Conservation (phyloP, 2,329 filamentous ascomycete species). For the Beauveria scarabaeidicola region DNA sequence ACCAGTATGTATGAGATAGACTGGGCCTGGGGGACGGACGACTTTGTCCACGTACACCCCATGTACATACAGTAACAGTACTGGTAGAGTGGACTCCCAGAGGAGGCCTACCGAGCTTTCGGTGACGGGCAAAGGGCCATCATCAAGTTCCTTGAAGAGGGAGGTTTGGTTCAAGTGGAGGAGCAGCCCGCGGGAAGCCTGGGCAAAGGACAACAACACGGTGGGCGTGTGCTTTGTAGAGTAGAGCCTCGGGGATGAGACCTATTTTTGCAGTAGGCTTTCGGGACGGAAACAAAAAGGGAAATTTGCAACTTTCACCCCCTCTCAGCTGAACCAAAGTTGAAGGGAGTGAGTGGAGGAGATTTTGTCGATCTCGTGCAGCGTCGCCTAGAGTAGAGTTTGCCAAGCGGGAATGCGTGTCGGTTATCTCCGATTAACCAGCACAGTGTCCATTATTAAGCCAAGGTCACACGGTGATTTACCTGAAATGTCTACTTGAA, state of each 20-base stretch:
- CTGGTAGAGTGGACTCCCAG: background rate
- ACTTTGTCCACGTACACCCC: background rate
- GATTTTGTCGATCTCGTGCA: background rate
- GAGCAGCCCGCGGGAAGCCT: background rate
- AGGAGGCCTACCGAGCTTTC: background rate
- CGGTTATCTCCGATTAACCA: constrained; percentile 9
- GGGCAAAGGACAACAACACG: background rate
- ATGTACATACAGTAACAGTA: no score
- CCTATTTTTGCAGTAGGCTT: background rate
- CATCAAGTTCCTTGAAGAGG: background rate
- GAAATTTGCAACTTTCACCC: background rate
- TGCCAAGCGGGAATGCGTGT: constrained; percentile 1
- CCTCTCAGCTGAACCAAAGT: background rate
- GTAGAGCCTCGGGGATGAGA: background rate
- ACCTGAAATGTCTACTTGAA: background rate
- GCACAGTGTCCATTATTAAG: background rate
- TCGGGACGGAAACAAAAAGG: background rate
- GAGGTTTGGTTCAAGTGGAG: background rate
- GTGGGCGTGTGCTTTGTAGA: background rate
- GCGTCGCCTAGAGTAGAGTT: constrained; percentile 7
- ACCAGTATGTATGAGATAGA: background rate
- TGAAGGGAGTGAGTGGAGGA: background rate
- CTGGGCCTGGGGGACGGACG: background rate
- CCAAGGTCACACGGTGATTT: background rate
- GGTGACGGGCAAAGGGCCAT: background rate